Evolutionary conservation across 768 basidiomycete species (phyloP), one percentile per base, ranked within the genome.

Genomic region (Boletus rex-veris): DNA sequence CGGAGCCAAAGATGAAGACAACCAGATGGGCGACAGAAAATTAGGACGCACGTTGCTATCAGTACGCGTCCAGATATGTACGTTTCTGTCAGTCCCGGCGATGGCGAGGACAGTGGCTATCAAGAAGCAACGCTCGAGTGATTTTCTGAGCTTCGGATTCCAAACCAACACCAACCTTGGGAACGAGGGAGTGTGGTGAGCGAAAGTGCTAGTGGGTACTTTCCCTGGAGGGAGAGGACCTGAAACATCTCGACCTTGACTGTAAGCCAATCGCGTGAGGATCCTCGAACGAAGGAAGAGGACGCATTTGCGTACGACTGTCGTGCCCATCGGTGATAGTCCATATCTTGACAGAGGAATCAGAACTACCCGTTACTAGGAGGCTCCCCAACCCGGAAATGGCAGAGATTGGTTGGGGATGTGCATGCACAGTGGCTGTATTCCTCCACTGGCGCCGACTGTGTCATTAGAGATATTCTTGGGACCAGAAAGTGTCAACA

Each of bases 311-410:
- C 57, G 28, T 67, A 77, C 75, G 64, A 63, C 48, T 47, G 61
- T 72, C 53, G 54, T 61, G 55, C 51, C 58, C 53, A 53, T 62
- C 39, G 24, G 43, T 18, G 30, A 85, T 44, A 30, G 71, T 69
- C 92, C 92, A 98, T 26, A 91, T 74, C 68, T 89, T 92, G 40
- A 95, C 77, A 1, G 73, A 72, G 1, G 85, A 82, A 68, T 98
- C 94, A 0, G 94, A 96, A 15, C 89, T 84, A 1, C 90, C 93
- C 0, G 91, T 92, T 3, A 86, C 77, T 9, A 95, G 55, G 35
- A 75, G 70, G 41, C 74, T 67, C 15, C 73, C 75, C 47, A 76
- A 71, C 2, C 77, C 73, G 38, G 78, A 81, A 4, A 98, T 67
- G 3, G 86, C 77, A 12, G 90, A 87, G 28, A 98, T 79, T 1